These are phyloP conservation scores for Hypoxylon sp. DNA, from an alignment of 2,329 filamentous ascomycete genomes.

Conservation along the genomic window DNA sequence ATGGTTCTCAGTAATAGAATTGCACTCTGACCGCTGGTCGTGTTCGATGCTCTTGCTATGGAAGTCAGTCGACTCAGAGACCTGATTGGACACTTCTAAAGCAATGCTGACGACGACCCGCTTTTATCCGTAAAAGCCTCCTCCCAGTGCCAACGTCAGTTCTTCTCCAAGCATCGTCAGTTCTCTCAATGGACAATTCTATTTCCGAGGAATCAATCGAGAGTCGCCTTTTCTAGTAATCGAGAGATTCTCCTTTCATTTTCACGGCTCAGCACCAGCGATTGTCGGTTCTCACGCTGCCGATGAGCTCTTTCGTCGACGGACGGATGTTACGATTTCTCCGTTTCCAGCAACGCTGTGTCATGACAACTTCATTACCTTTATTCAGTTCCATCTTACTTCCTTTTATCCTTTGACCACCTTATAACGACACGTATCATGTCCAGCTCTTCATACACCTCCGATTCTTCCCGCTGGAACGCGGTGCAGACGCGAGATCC, in stretches of 20 bases:
- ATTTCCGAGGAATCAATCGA: background rate
- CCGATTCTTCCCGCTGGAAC: conserved; percentile 32
- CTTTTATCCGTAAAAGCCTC: background rate
- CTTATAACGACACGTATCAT: conserved; percentile 7
- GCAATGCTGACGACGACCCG: conserved; percentile 24
- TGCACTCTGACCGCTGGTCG: conserved; percentile 19
- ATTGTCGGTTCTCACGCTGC: background rate
- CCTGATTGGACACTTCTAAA: conserved; percentile 33
- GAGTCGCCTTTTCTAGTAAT: background rate
- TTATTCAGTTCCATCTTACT: background rate
- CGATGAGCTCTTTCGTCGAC: background rate
- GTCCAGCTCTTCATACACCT: conserved; percentile 17
- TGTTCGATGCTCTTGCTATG: conserved; percentile 16
- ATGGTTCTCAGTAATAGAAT: conserved; percentile 3
- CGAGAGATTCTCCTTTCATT: background rate
- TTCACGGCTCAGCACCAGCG: background rate
- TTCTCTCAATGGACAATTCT: background rate
- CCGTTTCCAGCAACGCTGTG: no score
- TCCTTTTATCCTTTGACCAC: background rate
- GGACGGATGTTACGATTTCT: background rate
- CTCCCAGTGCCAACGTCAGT: background rate
- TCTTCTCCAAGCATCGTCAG: conserved; percentile 1
- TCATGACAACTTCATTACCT: background rate
- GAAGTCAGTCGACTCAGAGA: conserved; percentile 4
- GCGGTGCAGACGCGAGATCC: conserved; percentile 31